Evolutionary conservation across 2,329 filamentous ascomycete species (phyloP).

Genomic region (Neonectria coccinea): DNA sequence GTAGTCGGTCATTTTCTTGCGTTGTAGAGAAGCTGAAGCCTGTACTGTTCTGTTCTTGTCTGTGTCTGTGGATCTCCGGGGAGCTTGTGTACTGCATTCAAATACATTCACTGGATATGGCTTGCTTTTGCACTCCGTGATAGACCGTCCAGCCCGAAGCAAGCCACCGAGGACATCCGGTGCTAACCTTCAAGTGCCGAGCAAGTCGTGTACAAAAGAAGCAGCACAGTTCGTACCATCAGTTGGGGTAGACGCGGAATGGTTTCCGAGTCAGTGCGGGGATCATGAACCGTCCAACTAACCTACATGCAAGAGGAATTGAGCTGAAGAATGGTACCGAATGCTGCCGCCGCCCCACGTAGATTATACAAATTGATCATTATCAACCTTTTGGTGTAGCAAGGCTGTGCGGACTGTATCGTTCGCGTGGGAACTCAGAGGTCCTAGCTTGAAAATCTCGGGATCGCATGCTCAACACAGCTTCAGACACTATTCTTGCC

Average conservation of each 20-base stretch:
- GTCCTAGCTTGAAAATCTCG: too few relatives aligned
- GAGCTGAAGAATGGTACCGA: too few relatives aligned
- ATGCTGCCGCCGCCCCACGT: too few relatives aligned
- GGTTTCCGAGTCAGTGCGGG: conserved; percentile 17
- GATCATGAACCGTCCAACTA: background rate
- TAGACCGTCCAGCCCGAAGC: background rate
- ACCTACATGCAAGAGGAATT: too few relatives aligned
- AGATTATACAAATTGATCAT: too few relatives aligned
- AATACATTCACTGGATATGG: background rate
- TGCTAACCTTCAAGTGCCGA: conserved; percentile 4
- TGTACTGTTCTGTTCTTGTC: background rate
- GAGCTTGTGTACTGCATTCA: background rate
- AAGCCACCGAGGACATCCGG: conserved; percentile 4
- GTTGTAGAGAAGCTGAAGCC: background rate
- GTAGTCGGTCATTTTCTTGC: conserved; percentile 46
- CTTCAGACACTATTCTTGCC: too few relatives aligned
- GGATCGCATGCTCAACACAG: too few relatives aligned
- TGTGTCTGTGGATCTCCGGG: background rate
- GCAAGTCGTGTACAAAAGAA: background rate
- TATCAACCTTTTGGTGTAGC: too few relatives aligned
- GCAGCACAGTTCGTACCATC: background rate
- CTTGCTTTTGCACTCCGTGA: conserved; percentile 6
- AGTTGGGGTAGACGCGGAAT: conserved; percentile 16
- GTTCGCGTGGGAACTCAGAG: too few relatives aligned
- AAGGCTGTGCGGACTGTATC: too few relatives aligned